Evolutionary conservation across 352 stramenopile genomes (phyloP).

Genomic region (Phytophthora pinifolia): DNA sequence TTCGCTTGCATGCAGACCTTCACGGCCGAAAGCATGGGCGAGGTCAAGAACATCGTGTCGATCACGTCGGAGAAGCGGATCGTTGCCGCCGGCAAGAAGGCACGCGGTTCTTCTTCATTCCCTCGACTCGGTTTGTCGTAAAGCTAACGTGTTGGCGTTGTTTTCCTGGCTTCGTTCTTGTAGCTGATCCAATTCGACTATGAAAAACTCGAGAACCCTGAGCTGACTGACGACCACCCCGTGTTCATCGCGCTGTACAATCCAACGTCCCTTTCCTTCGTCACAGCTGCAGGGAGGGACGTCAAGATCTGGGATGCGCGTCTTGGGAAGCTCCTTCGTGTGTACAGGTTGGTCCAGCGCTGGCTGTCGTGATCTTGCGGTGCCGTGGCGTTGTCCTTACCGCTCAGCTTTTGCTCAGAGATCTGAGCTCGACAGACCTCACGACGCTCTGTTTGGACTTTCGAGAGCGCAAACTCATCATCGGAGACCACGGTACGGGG

Average conservation of each 20-base stretch:
- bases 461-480: conserved; percentile 84
- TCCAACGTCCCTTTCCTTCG: conserved; percentile 83
- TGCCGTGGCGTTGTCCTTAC: background rate
- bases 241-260: conserved; percentile 87
- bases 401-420: conserved; percentile 17
- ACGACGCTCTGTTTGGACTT: conserved; percentile 82
- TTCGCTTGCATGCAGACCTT: conserved; percentile 91
- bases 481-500: conserved; percentile 70
- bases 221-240: conserved; percentile 84
- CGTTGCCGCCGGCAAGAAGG: conserved; percentile 76
- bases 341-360: conserved; percentile 58
- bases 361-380: too few species aligned
- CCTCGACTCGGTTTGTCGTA: background rate
- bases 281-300: conserved; percentile 73
- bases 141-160: background rate
- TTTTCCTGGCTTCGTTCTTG: background rate
- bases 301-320: conserved; percentile 90
- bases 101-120: conserved; percentile 5
- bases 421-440: conserved; percentile 68
- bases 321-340: conserved; percentile 75
- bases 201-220: conserved; percentile 83
- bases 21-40: conserved; percentile 62
- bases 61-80: conserved; percentile 75
- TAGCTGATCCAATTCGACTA: conserved; percentile 86
- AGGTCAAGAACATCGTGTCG: conserved; percentile 76